phyloP scores from a whole-genome alignment of 1,139 yeast species.

The Yamadazyma epiphylla region DNA sequence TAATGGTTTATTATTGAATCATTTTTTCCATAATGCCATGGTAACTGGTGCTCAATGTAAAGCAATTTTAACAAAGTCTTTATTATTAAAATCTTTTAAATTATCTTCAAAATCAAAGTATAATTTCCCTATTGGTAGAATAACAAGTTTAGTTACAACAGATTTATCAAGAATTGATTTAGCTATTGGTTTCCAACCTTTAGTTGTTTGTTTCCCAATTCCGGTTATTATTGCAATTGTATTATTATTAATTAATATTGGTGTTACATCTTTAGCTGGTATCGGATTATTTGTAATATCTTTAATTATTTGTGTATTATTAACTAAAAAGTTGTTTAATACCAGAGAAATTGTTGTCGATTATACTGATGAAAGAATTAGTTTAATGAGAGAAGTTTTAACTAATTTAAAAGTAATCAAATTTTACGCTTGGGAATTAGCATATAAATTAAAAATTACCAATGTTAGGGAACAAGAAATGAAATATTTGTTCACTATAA shows the following conservation, averaged over 20 bases:
- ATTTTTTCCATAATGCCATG: conserved; percentile 44
- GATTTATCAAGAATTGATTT: conserved; percentile 45
- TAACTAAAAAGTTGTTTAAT: conserved; percentile 32
- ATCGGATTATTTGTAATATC: conserved; percentile 41
- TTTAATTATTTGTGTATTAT: conserved; percentile 32
- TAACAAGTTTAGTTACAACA: conserved; percentile 43
- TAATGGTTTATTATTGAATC: conserved; percentile 42
- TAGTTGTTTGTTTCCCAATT: conserved; percentile 42
- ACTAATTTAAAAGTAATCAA: conserved; percentile 41
- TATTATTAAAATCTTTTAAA: conserved; percentile 37
- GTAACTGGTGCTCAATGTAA: conserved; percentile 45
- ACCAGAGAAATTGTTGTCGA: conserved; percentile 39
- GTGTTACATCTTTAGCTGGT: conserved; percentile 41
- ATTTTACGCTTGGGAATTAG: conserved; percentile 48
- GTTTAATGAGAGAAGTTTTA: conserved; percentile 43
- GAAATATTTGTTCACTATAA: conserved; percentile 39
- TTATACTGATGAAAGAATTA: conserved; percentile 39
- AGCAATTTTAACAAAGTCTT: conserved; percentile 37
- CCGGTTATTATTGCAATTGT: conserved; percentile 40
- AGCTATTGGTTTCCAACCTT: conserved; percentile 46
- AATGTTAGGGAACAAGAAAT: conserved; percentile 37
- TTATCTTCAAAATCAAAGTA: conserved; percentile 32
- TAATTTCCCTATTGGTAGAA: conserved; percentile 36
- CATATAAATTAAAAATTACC: conserved; percentile 35
- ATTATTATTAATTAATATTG: conserved; percentile 32